Conservation (phyloP, 108 stramenopile genomes). For the Parietichytrium sp. region DNA sequence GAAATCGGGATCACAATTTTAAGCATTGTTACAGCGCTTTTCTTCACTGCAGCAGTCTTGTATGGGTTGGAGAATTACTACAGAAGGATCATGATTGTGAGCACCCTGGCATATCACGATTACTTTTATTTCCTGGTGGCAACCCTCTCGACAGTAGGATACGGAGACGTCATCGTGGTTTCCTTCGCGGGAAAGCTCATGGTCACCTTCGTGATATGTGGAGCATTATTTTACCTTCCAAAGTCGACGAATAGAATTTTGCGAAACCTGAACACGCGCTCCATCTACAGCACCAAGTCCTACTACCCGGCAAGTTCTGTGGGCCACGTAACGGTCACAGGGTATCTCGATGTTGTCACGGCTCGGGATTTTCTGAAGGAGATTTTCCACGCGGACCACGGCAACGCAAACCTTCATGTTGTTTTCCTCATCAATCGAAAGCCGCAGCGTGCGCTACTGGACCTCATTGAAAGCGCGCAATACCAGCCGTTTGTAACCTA, state of each 20-base stretch:
- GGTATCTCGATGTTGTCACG: neutral
- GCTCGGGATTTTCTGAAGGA: slow-evolving; percentile 23
- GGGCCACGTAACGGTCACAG: slow-evolving; percentile 2
- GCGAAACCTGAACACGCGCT: neutral
- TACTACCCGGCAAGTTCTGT: neutral
- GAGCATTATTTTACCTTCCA: neutral
- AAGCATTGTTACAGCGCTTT: neutral
- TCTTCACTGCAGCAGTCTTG: slow-evolving; percentile 7
- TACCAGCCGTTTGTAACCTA: neutral
- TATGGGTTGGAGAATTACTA: neutral
- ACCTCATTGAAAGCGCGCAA: neutral
- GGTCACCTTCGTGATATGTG: neutral
- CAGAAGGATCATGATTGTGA: neutral
- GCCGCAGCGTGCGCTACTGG: neutral
- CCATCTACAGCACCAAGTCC: neutral
- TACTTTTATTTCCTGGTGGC: slow-evolving; percentile 8
- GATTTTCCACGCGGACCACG: slow-evolving; percentile 42
- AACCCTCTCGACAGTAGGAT: slow-evolving; percentile 38
- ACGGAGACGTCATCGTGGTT: neutral
- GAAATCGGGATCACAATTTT: neutral
- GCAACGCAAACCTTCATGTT: neutral
- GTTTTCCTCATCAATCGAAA: slow-evolving; percentile 4
- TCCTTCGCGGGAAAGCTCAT: neutral
- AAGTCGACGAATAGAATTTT: slow-evolving; percentile 1
- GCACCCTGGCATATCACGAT: neutral